Evolutionary conservation across 805 yeast species (phyloP).

Genomic region (Hanseniaspora osmophila): DNA sequence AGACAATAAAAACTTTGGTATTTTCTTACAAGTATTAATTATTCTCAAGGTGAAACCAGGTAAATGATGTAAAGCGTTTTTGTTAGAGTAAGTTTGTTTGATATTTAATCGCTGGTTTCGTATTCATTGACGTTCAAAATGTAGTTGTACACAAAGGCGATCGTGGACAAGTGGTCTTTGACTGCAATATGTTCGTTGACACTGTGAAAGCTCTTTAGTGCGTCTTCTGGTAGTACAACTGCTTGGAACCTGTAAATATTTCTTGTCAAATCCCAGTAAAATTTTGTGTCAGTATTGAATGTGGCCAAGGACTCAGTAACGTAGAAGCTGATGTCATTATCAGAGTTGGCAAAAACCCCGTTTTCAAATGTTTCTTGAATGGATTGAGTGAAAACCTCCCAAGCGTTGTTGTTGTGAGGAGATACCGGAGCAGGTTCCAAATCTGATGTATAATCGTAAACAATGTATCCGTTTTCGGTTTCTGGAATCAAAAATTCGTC

Average conservation of each 20-base stretch:
- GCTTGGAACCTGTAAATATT: conserved; percentile 38
- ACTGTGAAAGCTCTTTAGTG: conserved; percentile 35
- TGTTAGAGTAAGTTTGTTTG: too few species aligned
- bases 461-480: conserved; percentile 18
- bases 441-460: conserved; percentile 8
- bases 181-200: conserved; percentile 46
- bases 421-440: conserved; percentile 30
- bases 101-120: conserved; percentile 1
- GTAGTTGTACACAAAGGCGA: conserved; percentile 43
- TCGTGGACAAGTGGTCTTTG: conserved; percentile 44
- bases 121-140: conserved; percentile 20
- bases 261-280: conserved; percentile 41
- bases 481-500: conserved; percentile 14
- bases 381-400: conserved; percentile 35
- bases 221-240: conserved; percentile 9
- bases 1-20: too few species aligned
- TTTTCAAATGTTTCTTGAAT: conserved; percentile 43
- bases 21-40: too few species aligned
- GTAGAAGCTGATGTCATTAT: conserved; percentile 15
- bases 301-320: conserved; percentile 38
- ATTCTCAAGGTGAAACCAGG: too few species aligned
- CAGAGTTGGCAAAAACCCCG: conserved; percentile 22
- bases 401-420: conserved; percentile 22
- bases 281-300: conserved; percentile 49
- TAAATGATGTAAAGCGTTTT: too few species aligned